phyloP scores from a whole-genome alignment of 805 yeast genomes.

The Yarrowia sp. region DNA sequence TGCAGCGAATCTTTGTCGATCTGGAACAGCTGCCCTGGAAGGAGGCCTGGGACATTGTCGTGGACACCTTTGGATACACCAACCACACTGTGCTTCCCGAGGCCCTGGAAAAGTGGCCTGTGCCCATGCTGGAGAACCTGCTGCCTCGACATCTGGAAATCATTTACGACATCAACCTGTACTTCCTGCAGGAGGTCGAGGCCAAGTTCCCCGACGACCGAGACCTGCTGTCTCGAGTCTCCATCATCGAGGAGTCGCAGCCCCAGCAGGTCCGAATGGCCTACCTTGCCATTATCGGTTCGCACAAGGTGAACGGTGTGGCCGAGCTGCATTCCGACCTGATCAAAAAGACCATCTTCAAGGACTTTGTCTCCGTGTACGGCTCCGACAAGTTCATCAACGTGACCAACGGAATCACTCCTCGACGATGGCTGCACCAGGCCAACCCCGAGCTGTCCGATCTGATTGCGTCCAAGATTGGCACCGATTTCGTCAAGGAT shows the following conservation, averaged over 20 bases:
- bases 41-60: constrained; percentile 80
- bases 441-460: constrained; percentile 79
- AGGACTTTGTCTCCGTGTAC: constrained; percentile 79
- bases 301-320: constrained; percentile 92
- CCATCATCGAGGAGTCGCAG: constrained; percentile 76
- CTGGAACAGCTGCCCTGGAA: constrained; percentile 78
- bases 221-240: constrained; percentile 65
- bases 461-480: constrained; percentile 68
- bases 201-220: constrained; percentile 68
- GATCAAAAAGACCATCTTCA: constrained; percentile 82
- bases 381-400: constrained; percentile 83
- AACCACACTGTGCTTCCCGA: constrained; percentile 94
- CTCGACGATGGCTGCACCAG: constrained; percentile 93
- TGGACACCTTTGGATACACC: constrained; percentile 81
- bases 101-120: constrained; percentile 95
- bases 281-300: constrained; percentile 81
- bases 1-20: constrained; percentile 82
- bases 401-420: constrained; percentile 93
- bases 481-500: constrained; percentile 58
- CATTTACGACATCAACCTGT: constrained; percentile 78
- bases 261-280: constrained; percentile 93
- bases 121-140: constrained; percentile 68
- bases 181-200: constrained; percentile 73
- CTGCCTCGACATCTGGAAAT: constrained; percentile 91
- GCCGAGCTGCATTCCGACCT: constrained; percentile 93